Base-by-base conservation (phyloP, 1,139 yeast genomes). In the Insectozyma bohioensis region DNA sequence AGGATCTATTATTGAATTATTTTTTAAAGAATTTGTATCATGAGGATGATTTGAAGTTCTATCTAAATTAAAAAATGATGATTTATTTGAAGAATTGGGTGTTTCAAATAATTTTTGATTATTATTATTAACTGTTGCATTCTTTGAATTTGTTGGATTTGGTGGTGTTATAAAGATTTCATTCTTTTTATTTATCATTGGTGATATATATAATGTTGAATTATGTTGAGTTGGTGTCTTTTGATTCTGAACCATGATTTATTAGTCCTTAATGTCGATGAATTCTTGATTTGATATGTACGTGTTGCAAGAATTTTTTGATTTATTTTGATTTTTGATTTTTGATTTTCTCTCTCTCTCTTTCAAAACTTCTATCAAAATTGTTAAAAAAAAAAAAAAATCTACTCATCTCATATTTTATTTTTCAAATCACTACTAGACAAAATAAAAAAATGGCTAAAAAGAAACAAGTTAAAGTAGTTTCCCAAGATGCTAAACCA, bases 181-280 rank as follows among this genome's bases (percentile, higher is more conserved):
- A 37, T 61, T 67, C 11, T 69, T 63, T 26, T 71, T 62, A 41
- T 64, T 69, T 24, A 67, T 60, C 34, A 78, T 67, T 43, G 86
- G 86, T 7, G 85, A 78, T 25, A 79, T 78, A 36, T 75, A 78
- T 30, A 80, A 54, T 9, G 84, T 78, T 4, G 85, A 78, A 40
- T 77, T 78, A 49, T 78, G 79, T 42, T 74, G 80, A 12, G 58
- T 49, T 11, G 64, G 69, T 1, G 70, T 63, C 41, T 54, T 61
- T 30, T 63, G 67, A 32, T 52, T 55, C 39, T 53, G 66, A 11
- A 55, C 63, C 64, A 58, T 60, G 15, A 10, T 28, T 20, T 12
- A 6, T 23, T 3, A 16, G n/a, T n/a, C n/a, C n/a, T n/a, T n/a
- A n/a, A n/a, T n/a, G n/a, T n/a, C n/a, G n/a, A n/a, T n/a, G 23